Conservation (phyloP, 2,329 filamentous ascomycete genomes). For the Graphilbum fragrans region DNA sequence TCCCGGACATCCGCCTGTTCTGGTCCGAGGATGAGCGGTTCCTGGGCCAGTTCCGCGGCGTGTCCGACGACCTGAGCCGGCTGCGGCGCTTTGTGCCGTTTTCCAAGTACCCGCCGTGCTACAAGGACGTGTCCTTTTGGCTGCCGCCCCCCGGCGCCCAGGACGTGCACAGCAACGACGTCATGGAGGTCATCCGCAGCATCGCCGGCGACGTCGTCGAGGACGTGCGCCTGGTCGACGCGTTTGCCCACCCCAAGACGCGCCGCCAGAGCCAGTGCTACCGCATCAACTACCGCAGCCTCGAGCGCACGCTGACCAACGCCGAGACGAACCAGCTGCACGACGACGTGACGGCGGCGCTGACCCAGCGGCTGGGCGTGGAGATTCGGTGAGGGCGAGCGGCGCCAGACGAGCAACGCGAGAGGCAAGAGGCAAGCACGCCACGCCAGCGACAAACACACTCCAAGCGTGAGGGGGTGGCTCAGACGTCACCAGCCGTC, state of each 20-base stretch:
- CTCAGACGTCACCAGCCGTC: no score
- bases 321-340: slow-evolving; percentile 70
- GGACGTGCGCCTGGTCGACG: slow-evolving; percentile 73
- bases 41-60: slow-evolving; percentile 66
- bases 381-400: slow-evolving; percentile 50
- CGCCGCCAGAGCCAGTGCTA: slow-evolving; percentile 80
- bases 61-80: slow-evolving; percentile 35
- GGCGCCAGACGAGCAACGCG: neutral
- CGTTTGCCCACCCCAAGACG: slow-evolving; percentile 81
- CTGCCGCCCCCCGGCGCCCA: slow-evolving; percentile 23
- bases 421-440: neutral
- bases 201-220: slow-evolving; percentile 76
- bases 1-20: slow-evolving; percentile 92
- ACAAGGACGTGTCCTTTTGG: slow-evolving; percentile 95
- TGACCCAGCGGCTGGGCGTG: slow-evolving; percentile 64
- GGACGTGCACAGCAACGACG: slow-evolving; percentile 78
- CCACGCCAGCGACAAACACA: no score
- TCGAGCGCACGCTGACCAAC: slow-evolving; percentile 83
- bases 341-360: slow-evolving; percentile 46
- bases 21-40: slow-evolving; percentile 84
- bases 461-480: no score
- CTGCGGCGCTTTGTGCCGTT: slow-evolving; percentile 67
- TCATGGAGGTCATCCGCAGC: slow-evolving; percentile 88
- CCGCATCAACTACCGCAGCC: slow-evolving; percentile 82
- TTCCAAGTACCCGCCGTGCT: slow-evolving; percentile 80